Base-by-base conservation (phyloP, 495 filamentous ascomycete genomes). In the Aspergillus haitiensis region DNA sequence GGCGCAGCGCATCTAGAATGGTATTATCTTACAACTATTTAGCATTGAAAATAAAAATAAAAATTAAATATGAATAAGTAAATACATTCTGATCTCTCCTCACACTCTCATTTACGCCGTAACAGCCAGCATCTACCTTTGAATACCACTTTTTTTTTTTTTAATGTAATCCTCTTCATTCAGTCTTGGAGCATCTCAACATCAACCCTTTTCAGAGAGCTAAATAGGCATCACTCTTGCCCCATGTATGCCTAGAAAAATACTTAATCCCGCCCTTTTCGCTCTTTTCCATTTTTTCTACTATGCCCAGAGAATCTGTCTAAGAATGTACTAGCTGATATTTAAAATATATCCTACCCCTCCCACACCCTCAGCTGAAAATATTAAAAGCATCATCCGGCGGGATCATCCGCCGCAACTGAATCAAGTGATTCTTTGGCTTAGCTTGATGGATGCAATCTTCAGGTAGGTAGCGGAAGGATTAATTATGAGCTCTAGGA, bases 341-440 rank as follows among this genome's bases (percentile, higher is more conserved):
- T 27, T 13, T 33, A 15, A 36, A 10, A 35, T 52, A 36, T 34
- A 52, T 52, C 4, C 11, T 11, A 31, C 6, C 2, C 21, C 33
- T 34, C 34, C 33, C 36, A 53, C 48, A 53, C 21, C 48, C 21
- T 18, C 35, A 47, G 44, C 44, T 47, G 44, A 47, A 47, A 47
- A 27, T 27, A 27, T 27, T 27, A 27, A 27, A 9, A 16, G 15
- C 44, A 47, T 47, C 44, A 47, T 21, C 44, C n/a, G 44, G 44
- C 44, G 15, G 11, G 44, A 47, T 47, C 44, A 47, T 47, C 44
- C 44, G 44, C 44, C 44, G 6, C 44, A n/a, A 47, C n/a, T 21
- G 44, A 27, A 47, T 47, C 44, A 47, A 47, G 44, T 47, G 44
- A 21, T 47, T 7, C 6, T 18, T 18, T 18, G 3, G 16, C 27